Evolutionary conservation across 768 basidiomycete genomes (phyloP).

Genomic region (Naganishia friedmannii): DNA sequence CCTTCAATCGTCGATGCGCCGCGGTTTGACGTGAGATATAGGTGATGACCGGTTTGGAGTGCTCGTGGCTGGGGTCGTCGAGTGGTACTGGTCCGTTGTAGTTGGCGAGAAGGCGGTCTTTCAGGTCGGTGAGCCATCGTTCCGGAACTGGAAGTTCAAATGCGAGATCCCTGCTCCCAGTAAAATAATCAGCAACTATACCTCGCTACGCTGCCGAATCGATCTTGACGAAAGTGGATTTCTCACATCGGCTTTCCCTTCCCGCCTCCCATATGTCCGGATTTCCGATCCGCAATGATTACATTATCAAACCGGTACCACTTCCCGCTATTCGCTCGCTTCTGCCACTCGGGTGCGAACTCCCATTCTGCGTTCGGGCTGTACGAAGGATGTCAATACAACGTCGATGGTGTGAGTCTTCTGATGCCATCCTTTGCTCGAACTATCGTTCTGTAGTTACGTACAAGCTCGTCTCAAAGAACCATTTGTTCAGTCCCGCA

Average conservation of each 20-base stretch:
- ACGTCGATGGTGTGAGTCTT: neutral
- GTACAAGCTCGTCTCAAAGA: constrained; percentile 41
- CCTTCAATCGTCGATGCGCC: constrained; percentile 31
- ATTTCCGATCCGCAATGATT: constrained; percentile 36
- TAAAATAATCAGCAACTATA: constrained; percentile 26
- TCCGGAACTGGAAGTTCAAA: constrained; percentile 35
- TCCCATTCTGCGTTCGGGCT: constrained; percentile 39
- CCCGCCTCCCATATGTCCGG: constrained; percentile 35
- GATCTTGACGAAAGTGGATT: neutral
- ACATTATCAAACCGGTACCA: constrained; percentile 34
- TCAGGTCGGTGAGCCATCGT: constrained; percentile 37
- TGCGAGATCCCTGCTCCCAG: constrained; percentile 37
- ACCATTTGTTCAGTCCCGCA: constrained; percentile 40
- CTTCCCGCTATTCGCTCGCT: constrained; percentile 28
- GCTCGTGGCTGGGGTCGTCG: neutral
- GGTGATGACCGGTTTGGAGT: constrained; percentile 34
- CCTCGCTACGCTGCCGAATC: neutral
- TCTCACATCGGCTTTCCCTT: constrained; percentile 12
- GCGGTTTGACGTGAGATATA: constrained; percentile 39
- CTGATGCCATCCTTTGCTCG: too few relatives aligned
- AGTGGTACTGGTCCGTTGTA: constrained; percentile 36
- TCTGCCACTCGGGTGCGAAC: constrained; percentile 31
- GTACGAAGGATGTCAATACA: neutral
- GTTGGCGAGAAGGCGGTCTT: constrained; percentile 34
- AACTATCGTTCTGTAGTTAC: too few relatives aligned